Evolutionary conservation across 2,329 filamentous ascomycete species (phyloP), one percentile per base, ranked within the genome.

Genomic region (Trichoderma pleuroti): DNA sequence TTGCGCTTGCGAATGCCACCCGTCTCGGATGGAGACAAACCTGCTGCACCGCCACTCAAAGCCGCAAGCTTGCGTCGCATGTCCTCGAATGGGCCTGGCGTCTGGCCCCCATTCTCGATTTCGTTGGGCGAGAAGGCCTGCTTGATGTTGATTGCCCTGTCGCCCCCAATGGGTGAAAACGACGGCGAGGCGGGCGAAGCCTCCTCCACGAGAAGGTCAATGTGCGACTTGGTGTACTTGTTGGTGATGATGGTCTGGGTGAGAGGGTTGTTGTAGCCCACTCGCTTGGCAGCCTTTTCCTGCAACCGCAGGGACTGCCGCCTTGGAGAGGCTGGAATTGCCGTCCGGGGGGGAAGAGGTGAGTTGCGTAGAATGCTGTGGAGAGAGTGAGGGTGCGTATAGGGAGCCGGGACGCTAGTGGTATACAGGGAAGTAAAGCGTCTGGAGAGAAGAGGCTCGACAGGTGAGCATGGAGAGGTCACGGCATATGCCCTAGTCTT

Each of bases 291-390:
- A 1, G 85, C 85, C 74, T 84, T 86, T 74, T 88, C 86, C 56
- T 86, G 83, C 18, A 89, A 78, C 14, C 87, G 85, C 32, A 83
- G 80, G 1, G 88, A 89, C 72, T 86, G 84, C 46, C 87, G 82
- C 70, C 84, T 82, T 2, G 87, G 85, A 1, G 87, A 88, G 1
- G 87, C 86, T 10, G 86, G 85, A 36, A 81, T 80, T 3, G 85
- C 82, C 24, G 80, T 86, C 4, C 82, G 78, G 1, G 87, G 86
- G 24, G 88, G 87, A 8, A 91, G 82, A 21, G 89, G 89, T 5
- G 89, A 91, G 81, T 91, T 91, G 67, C 88, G 86, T 26, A 91
- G 84, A 75, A 91, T 91, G 78, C 88, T 90, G 77, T 87, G 88
- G 11, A 91, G 84, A 54, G 83, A 82, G 70, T 84, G 84, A 39